Base-by-base conservation (phyloP, 257 asterid species). In the Solanum chiquidenum region DNA sequence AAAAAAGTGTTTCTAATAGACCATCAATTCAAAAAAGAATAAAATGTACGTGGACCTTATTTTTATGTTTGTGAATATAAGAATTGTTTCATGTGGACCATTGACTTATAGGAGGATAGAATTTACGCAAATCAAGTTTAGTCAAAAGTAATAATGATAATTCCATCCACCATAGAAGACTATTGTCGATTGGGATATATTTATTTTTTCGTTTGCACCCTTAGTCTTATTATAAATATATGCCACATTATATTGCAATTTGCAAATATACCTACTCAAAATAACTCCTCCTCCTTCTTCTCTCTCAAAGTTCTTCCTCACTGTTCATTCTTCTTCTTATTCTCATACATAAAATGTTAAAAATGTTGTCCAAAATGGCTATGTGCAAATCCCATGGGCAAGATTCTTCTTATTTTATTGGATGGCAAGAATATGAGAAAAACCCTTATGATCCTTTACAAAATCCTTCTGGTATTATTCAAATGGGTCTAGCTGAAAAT, bases 381-480 rank as follows among this genome's bases (percentile, higher is more conserved):
- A 86, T 87, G 25, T 91, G 89, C 89, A 88, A 84, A 27, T 83
- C 93, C 14, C 89, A 88, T 33, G 93, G 91, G 4, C 90, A 91
- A 84, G 90, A 91, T 64, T 91, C 93, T 88, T 91, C 90, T 29
- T 91, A 91, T 85, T 91, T 89, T 46, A 11, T 84, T 42, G 93
- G 93, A 64, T 89, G 88, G 91, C 87, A 86, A 37, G 88, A 88
- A 86, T 89, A 89, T 46, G 90, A 91, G 87, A 89, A 89, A 77
- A 91, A 91, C 49, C 91, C 91, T 37, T 90, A 88, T 79, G 21
- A 91, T 42, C 84, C 83, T 20, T 37, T 71, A 77, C 88, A 12
- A 16, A 91, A 91, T 89, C 93, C 91, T 33, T 86, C 88, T 60
- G 93, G 93, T 80, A 91, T 91, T 83, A 91, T 89, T 84, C 92